Evolutionary conservation across 2,329 filamentous ascomycete genomes (phyloP).

Genomic region (Trichophyton simii): DNA sequence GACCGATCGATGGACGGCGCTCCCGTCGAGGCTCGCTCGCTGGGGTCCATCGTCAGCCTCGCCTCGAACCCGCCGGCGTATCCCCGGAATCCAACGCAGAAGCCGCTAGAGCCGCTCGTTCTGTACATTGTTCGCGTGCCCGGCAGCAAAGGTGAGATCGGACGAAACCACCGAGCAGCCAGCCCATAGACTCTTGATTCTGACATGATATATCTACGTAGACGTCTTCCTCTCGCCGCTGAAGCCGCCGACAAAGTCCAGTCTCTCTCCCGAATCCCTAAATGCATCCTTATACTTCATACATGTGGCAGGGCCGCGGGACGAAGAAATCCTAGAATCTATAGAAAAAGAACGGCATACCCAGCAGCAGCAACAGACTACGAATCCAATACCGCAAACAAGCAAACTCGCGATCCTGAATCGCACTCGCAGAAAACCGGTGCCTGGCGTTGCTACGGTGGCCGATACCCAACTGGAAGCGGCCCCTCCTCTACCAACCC

Average conservation of each 20-base stretch:
- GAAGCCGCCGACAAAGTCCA: conserved; percentile 69
- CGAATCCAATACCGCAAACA: conserved; percentile 2
- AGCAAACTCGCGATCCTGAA: conserved; percentile 20
- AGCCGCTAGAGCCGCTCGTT: conserved; percentile 56
- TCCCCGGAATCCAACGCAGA: conserved; percentile 61
- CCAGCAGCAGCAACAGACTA: not conserved
- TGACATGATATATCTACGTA: conserved; percentile 25
- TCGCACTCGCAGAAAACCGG: conserved; percentile 29
- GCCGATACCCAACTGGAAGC: not conserved
- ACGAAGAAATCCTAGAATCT: conserved; percentile 34
- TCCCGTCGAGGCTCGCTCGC: conserved; percentile 62
- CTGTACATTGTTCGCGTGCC: conserved; percentile 92
- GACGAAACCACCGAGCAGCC: not conserved
- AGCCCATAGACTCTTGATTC: not conserved
- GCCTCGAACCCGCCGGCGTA: conserved; percentile 80
- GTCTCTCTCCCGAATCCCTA: conserved; percentile 78
- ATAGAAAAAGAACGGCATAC: conserved; percentile 24
- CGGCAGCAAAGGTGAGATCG: conserved; percentile 57
- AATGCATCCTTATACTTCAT: conserved; percentile 82
- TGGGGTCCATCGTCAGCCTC: conserved; percentile 65
- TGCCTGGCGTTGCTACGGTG: conserved; percentile 15
- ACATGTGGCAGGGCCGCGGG: conserved; percentile 57
- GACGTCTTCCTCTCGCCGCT: conserved; percentile 87
- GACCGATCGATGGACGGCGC: not conserved
- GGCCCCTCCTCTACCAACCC: not conserved